Evolutionary conservation across 1,284 basidiomycete species (phyloP).

Genomic region (Microbotryum intermedium): DNA sequence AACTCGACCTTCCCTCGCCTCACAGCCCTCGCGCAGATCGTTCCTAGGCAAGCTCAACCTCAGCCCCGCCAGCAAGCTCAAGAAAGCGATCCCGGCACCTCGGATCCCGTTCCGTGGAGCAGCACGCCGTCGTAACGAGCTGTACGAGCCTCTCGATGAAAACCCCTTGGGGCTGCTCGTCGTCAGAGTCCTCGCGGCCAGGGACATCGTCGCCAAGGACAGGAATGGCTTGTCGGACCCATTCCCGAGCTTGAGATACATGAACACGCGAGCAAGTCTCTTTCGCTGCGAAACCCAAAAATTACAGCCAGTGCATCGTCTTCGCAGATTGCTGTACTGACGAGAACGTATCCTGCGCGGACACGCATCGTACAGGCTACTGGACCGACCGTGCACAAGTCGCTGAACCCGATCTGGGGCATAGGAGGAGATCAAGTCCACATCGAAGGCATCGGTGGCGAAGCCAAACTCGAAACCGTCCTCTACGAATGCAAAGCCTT

Average conservation of each 20-base stretch:
- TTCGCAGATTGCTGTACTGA: background rate
- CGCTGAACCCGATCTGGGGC: constrained; percentile 63
- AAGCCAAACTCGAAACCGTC: constrained; percentile 79
- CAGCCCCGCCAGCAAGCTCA: constrained; percentile 7
- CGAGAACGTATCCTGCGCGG: background rate
- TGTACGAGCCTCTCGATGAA: constrained; percentile 25
- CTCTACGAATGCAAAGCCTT: constrained; percentile 44
- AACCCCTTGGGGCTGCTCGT: constrained; percentile 40
- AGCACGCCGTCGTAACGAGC: background rate
- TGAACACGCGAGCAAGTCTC: background rate
- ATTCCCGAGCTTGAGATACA: constrained; percentile 35
- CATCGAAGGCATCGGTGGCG: constrained; percentile 45
- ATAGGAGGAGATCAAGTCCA: constrained; percentile 32
- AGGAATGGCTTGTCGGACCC: constrained; percentile 42
- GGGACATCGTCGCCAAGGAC: constrained; percentile 45
- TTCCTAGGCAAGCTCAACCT: background rate
- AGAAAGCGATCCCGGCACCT: constrained; percentile 1
- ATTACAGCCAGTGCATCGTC: background rate
- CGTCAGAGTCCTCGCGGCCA: constrained; percentile 42
- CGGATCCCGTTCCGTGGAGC: constrained; percentile 7
- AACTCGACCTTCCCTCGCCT: constrained; percentile 1
- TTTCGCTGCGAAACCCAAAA: background rate
- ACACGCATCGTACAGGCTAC: constrained; percentile 56
- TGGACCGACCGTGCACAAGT: constrained; percentile 72
- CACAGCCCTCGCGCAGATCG: background rate